Conservation (phyloP, 257 asterid genomes). For the Linaria vulgaris region DNA sequence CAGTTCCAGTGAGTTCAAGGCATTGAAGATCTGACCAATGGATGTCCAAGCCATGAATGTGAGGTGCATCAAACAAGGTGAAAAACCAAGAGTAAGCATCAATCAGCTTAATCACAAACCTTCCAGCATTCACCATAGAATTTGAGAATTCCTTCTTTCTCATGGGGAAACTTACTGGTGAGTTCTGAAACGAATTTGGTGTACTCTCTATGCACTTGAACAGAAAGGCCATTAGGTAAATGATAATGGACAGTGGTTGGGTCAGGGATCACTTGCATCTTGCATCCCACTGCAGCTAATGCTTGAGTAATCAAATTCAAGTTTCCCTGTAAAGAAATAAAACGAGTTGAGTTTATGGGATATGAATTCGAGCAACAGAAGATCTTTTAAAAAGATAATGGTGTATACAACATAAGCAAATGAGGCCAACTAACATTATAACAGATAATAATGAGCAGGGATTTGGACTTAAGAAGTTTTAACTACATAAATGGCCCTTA, state of each 20-base stretch:
- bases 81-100: slow-evolving; percentile 35
- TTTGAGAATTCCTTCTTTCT: slow-evolving; percentile 76
- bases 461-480: too few species aligned
- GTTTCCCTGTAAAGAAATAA: slow-evolving; percentile 61
- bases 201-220: slow-evolving; percentile 81
- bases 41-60: slow-evolving; percentile 33
- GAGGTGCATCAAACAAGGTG: slow-evolving; percentile 25
- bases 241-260: slow-evolving; percentile 97
- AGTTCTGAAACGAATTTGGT: slow-evolving; percentile 71
- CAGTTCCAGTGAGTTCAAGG: slow-evolving; percentile 89
- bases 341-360: background rate
- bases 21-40: slow-evolving; percentile 71
- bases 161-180: slow-evolving; percentile 80
- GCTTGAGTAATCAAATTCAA: slow-evolving; percentile 94
- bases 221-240: slow-evolving; percentile 80
- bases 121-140: slow-evolving; percentile 95
- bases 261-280: slow-evolving; percentile 85
- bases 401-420: background rate
- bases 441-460: too few species aligned
- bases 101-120: slow-evolving; percentile 72
- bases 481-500: too few species aligned
- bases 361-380: background rate
- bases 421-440: too few species aligned
- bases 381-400: background rate
- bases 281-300: slow-evolving; percentile 91